A percentile compares a stretch with the other conserved stretches of the same genome.
Evolutionary conservation across 768 basidiomycete genomes (phyloP).

Genomic region (Termitomyces heimii): DNA sequence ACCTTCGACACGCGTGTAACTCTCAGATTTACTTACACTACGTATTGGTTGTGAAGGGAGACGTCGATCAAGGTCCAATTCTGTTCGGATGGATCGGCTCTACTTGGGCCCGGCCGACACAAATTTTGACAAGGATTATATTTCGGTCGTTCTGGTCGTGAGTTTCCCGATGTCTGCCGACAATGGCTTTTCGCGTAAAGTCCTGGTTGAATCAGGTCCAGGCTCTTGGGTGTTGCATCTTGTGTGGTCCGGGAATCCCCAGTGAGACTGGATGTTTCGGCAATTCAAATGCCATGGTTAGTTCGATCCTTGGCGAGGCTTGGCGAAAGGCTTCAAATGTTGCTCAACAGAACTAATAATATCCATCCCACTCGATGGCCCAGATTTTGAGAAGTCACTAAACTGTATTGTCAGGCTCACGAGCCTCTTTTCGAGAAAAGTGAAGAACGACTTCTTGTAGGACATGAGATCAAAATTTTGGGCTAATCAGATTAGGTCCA

Average conservation of each 20-base stretch:
- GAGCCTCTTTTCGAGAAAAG: neutral
- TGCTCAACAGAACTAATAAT: neutral
- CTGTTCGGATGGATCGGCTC: neutral
- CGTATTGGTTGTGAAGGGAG: neutral
- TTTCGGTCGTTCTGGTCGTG: neutral
- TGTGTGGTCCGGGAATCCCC: neutral
- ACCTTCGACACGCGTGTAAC: neutral
- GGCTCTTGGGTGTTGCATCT: neutral
- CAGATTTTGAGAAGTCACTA: too few relatives aligned
- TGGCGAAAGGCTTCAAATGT: neutral
- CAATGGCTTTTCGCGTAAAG: too few relatives aligned
- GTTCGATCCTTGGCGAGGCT: neutral
- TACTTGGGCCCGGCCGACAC: neutral
- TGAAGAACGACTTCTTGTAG: too few relatives aligned
- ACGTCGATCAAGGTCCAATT: neutral
- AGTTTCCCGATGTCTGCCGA: neutral
- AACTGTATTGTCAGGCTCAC: too few relatives aligned
- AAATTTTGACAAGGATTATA: neutral
- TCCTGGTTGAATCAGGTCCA: neutral
- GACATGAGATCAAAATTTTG: neutral
- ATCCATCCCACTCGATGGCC: too few relatives aligned
- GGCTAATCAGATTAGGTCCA: constrained; percentile 9
- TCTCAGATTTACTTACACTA: neutral
- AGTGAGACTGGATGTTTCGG: neutral
- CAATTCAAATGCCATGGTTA: neutral